Evolutionary conservation across 192 early-diverging fungal species (phyloP).

Genomic region (Anaeromyces robustus): DNA sequence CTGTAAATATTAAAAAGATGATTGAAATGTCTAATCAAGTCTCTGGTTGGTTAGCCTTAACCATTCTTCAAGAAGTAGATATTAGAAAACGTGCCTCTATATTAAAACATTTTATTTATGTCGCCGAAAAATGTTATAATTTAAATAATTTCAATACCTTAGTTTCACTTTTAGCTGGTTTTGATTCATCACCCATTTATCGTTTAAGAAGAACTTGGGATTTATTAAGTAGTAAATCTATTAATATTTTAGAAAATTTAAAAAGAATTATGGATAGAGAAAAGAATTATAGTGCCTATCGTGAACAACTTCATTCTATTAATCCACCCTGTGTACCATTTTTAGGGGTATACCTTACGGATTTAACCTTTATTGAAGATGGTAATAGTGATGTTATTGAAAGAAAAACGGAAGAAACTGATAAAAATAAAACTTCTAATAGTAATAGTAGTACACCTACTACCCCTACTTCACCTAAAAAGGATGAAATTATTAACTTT

Average conservation of each 20-base stretch:
- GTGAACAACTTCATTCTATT: not conserved
- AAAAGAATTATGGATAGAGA: constrained; percentile 59
- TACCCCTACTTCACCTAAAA: no score
- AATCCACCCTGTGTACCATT: constrained; percentile 56
- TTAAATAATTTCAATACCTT: constrained; percentile 93
- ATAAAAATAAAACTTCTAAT: no score
- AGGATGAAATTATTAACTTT: constrained; percentile 75
- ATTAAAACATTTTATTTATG: constrained; percentile 72
- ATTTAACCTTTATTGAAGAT: constrained; percentile 49
- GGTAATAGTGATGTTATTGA: constrained; percentile 26
- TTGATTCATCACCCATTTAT: constrained; percentile 75
- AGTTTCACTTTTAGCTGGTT: constrained; percentile 75
- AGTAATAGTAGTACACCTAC: no score
- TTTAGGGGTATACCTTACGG: constrained; percentile 62
- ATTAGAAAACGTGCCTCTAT: constrained; percentile 55
- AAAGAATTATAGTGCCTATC: constrained; percentile 52
- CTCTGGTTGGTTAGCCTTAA: constrained; percentile 75
- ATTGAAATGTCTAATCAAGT: constrained; percentile 70
- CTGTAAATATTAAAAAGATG: constrained; percentile 74
- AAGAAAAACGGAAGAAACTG: no score
- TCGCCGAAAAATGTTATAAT: constrained; percentile 51
- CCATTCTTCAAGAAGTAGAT: constrained; percentile 21
- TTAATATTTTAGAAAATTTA: constrained; percentile 41
- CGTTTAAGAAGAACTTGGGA: constrained; percentile 88
- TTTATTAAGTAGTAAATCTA: constrained; percentile 18